Conservation (phyloP, 805 yeast genomes). For the Torulaspora indica region DNA sequence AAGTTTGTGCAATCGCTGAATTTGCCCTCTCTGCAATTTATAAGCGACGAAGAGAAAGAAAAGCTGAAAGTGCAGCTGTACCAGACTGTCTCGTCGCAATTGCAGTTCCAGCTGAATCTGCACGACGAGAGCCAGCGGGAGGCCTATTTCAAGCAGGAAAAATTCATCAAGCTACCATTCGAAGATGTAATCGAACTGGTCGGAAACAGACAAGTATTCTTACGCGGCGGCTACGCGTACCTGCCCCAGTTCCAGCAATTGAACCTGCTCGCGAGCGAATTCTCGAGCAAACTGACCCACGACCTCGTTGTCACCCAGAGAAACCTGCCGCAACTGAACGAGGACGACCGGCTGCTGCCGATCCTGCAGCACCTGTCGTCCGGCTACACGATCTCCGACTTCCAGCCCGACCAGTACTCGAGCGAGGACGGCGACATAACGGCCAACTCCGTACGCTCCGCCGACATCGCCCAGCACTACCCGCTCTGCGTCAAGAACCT, state of each 20-base stretch:
- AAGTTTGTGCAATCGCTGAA: constrained; percentile 63
- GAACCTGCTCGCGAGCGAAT: constrained; percentile 65
- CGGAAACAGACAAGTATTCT: constrained; percentile 61
- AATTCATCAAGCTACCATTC: constrained; percentile 80
- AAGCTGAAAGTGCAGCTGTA: constrained; percentile 46
- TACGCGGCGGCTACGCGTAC: constrained; percentile 71
- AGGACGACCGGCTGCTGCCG: constrained; percentile 85
- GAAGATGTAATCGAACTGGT: constrained; percentile 77
- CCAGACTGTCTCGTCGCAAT: constrained; percentile 47
- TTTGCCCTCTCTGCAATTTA: constrained; percentile 64
- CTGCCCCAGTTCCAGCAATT: constrained; percentile 79
- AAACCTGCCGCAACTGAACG: constrained; percentile 78
- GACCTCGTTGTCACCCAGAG: constrained; percentile 67
- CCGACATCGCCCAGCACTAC: constrained; percentile 55
- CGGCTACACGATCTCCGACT: constrained; percentile 60
- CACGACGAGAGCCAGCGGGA: constrained; percentile 44
- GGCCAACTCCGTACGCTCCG: constrained; percentile 53
- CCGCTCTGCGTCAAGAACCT: constrained; percentile 78
- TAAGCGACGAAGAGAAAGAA: constrained; percentile 55
- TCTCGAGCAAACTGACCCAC: constrained; percentile 45
- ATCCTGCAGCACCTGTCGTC: constrained; percentile 72
- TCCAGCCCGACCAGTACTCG: constrained; percentile 29
- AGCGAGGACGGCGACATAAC: constrained; percentile 48
- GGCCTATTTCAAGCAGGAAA: constrained; percentile 52
- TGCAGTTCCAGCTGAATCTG: constrained; percentile 36